phyloP scores from a whole-genome alignment of 2,329 filamentous ascomycete species.

The Diplodia seriata region DNA sequence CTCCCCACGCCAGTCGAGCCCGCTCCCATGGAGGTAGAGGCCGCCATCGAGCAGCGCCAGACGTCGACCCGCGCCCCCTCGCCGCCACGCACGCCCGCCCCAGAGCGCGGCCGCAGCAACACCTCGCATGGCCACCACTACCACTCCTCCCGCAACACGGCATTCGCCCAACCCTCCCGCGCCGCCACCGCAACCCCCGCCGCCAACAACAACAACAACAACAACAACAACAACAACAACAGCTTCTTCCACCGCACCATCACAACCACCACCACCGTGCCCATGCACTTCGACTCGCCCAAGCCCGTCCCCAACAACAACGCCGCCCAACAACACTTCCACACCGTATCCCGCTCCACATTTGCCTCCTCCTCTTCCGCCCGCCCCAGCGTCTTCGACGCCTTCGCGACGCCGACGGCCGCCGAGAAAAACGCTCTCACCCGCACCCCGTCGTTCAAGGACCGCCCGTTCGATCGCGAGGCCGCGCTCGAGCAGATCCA shows the following conservation, averaged over 20 bases:
- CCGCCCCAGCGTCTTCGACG: conserved; percentile 38
- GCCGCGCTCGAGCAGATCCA: conserved; percentile 78
- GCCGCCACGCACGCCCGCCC: conserved; percentile 36
- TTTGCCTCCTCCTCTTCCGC: conserved; percentile 32
- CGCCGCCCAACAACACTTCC: conserved; percentile 14
- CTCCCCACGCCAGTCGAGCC: conserved; percentile 1
- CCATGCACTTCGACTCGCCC: conserved; percentile 54
- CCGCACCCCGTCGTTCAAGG: conserved; percentile 41
- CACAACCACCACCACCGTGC: conserved; percentile 58
- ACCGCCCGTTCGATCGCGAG: conserved; percentile 62
- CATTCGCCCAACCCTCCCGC: background rate
- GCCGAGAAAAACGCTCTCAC: conserved; percentile 38
- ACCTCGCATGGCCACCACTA: conserved; percentile 34
- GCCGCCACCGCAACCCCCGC: conserved; percentile 33
- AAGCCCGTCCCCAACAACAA: conserved; percentile 40
- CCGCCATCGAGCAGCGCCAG: background rate
- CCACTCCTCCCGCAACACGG: background rate
- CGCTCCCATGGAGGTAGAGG: conserved; percentile 6
- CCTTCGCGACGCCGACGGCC: conserved; percentile 39
- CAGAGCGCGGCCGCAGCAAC: conserved; percentile 34
- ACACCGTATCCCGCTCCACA: conserved; percentile 33
- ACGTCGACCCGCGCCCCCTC: conserved; percentile 34
- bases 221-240: background rate
- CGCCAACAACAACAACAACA: background rate
- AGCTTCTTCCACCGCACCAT: conserved; percentile 48